phyloP scores from a whole-genome alignment of 2,329 filamentous ascomycete species.

The Microsporum ferrugineum region DNA sequence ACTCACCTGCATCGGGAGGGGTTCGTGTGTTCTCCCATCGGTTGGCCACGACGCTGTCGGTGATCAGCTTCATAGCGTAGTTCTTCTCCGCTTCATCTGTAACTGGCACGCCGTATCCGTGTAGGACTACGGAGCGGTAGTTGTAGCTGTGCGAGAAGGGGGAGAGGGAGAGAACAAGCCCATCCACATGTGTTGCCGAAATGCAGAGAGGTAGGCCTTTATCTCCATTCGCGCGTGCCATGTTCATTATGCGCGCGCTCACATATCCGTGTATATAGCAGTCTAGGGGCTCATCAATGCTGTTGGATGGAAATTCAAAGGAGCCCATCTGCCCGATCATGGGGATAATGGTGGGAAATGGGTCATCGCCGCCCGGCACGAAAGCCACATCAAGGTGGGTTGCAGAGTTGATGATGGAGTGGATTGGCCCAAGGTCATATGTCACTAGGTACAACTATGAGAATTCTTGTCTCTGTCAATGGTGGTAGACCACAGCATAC shows the following conservation, averaged over 20 bases:
- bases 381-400: conserved; percentile 73
- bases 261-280: conserved; percentile 80
- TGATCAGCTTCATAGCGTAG: conserved; percentile 69
- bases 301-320: conserved; percentile 51
- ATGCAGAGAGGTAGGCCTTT: conserved; percentile 59
- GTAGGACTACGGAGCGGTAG: conserved; percentile 69
- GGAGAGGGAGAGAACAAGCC: conserved; percentile 65
- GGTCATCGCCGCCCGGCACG: conserved; percentile 46
- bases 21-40: conserved; percentile 59
- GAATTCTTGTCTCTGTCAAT: neutral
- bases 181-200: conserved; percentile 64
- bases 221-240: conserved; percentile 37
- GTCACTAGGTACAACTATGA: conserved; percentile 39
- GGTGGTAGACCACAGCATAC: conserved; percentile 30
- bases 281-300: conserved; percentile 53
- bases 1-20: conserved; percentile 61
- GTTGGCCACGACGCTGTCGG: conserved; percentile 56
- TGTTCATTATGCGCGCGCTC: conserved; percentile 62
- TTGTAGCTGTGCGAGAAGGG: conserved; percentile 76
- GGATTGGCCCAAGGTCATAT: conserved; percentile 63
- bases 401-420: conserved; percentile 61
- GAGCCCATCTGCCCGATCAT: conserved; percentile 79
- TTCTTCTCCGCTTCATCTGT: conserved; percentile 57
- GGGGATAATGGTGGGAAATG: conserved; percentile 66
- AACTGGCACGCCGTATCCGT: conserved; percentile 61